Base-by-base conservation (phyloP, 2,329 filamentous ascomycete species). In the Lizonia empirigonia region DNA sequence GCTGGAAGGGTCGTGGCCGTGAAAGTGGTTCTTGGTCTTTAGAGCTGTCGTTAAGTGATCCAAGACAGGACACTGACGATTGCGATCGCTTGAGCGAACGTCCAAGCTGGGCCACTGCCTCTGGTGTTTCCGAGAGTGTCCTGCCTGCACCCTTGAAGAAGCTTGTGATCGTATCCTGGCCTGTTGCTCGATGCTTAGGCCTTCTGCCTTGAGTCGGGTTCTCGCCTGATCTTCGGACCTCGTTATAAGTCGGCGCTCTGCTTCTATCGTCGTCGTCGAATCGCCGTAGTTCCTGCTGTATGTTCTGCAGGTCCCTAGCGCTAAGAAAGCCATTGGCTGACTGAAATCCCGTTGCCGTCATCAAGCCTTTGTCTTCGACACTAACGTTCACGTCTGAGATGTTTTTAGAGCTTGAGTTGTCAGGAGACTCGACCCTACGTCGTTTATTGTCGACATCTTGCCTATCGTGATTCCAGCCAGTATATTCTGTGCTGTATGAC, bases 81-180 rank as follows among this genome's bases (percentile, higher is more conserved):
- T 62, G 58, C n/a, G 64, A 62, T 38, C 60, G 62, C 15, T 61
- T 55, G 9, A 65, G 44, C 7, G 53, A 44, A 7, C 60, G 52
- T 18, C 48, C 54, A 37, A 36, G 26, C 22, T 32, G 40, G n/a
- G 55, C 18, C 5, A 19, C 33, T 15, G 39, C 33, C 9, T 27
- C 30, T 35, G 54, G 44, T 16, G 40, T 23, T 29, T 65, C 58
- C 8, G 60, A 55, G 4, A 59, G 20, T 5, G 53, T 59, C 23
- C 59, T 55, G 1, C 41, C 50, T 18, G 70, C 63, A 56, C 69
- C 70, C 13, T 68, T 68, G 58, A 84, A 84, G 68, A 83, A 84
- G 50, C 67, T 77, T 4, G 78, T 76, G 36, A 85, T 80, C 39
- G 70, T 78, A 20, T 78, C 79, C 63, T 84, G 81, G 1, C 76